Conservation (phyloP, 176 grass and related monocot species). For the Oryza brachyantha region DNA sequence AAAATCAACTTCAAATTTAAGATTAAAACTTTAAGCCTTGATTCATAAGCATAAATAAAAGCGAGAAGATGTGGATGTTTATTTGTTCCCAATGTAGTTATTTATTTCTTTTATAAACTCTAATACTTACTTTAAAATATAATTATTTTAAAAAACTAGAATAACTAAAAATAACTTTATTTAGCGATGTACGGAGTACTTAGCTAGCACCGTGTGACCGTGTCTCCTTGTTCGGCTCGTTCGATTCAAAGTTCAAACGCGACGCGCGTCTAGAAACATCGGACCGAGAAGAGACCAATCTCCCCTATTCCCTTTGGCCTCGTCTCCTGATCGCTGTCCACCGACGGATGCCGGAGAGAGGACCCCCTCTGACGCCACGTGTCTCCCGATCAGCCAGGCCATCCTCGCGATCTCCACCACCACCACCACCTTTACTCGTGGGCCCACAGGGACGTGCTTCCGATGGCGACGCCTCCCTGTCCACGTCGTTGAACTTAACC, state of each 20-base stretch:
- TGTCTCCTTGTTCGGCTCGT: neutral
- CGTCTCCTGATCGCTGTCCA: neutral
- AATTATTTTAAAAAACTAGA: too few species aligned
- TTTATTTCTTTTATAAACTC: too few species aligned
- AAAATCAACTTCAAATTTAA: too few species aligned
- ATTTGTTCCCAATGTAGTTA: too few species aligned
- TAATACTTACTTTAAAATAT: too few species aligned
- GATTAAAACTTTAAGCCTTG: too few species aligned
- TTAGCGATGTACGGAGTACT: too few species aligned
- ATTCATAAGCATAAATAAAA: too few species aligned
- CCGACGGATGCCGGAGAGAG: constrained; percentile 1
- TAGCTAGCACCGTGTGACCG: too few species aligned
- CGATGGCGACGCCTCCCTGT: neutral
- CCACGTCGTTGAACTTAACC: neutral
- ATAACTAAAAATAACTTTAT: too few species aligned
- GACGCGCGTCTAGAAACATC: constrained; percentile 23
- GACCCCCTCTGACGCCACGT: neutral
- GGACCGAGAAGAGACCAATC: too few species aligned
- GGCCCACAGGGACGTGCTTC: neutral
- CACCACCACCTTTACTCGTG: neutral
- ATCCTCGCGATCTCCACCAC: constrained; percentile 24
- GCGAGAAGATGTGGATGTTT: too few species aligned
- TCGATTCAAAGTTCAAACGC: neutral
- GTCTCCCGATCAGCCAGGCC: neutral
- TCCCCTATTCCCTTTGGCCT: neutral